Evolutionary conservation across 371 early-diverging fungal species (phyloP), one percentile per base, ranked within the genome.

Genomic region (Mortierella sp.): DNA sequence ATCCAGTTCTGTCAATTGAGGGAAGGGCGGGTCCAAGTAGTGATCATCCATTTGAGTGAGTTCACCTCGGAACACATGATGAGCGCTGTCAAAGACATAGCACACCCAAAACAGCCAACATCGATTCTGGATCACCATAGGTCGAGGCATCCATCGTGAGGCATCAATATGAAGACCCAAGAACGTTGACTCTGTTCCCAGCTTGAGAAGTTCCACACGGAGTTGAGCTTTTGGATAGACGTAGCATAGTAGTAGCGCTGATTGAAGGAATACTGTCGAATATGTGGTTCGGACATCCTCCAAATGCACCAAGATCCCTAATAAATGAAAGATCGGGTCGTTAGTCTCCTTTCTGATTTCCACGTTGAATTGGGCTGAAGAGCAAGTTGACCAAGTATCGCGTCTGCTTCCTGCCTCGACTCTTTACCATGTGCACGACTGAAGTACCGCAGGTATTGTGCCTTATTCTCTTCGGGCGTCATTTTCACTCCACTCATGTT

Each of bases 131-230:
- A 67, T 39, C 39, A 74, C 60, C 19, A 74, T 53, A 16, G 68
- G 68, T 17, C 57, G 63, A 25, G 76, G 68, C 61, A 74, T 74
- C 76, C 76, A 74, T n/a, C 68, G 60, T 0, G 64, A 49, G 2
- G 58, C 45, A 37, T 74, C 76, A 19, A 60, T 54, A 50, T 74
- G 69, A 0, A 68, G 37, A 2, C 76, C 76, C 54, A 74, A 16
- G 27, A 74, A 74, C 13, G 45, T 49, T 0, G 64, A 52, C 12
- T 74, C 76, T 3, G 57, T 56, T 54, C 57, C 51, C 16, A 74
- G 54, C 39, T 63, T 64, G 7, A 68, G 49, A 9, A 74, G 17
- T 22, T 68, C 68, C 9, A 60, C 67, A 14, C 64, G 57, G n/a
- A 74, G 68, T 19, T 60, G 60, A 14, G 68, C 57, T 10, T 63